Evolutionary conservation across 768 basidiomycete genomes (phyloP).

Genomic region (Pulveroboletus sp.): DNA sequence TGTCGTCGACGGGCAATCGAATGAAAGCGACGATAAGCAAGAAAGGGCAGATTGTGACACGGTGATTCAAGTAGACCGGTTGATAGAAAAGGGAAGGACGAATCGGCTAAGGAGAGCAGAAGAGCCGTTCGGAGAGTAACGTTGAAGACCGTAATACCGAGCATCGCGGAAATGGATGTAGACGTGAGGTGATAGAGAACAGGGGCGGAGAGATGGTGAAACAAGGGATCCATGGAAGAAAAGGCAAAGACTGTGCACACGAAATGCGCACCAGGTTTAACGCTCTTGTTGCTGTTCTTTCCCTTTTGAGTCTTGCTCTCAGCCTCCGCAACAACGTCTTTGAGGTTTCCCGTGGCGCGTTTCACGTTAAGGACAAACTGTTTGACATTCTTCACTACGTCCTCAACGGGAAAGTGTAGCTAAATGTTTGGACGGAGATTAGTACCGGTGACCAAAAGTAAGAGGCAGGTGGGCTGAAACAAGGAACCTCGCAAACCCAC

Average conservation of each 20-base stretch:
- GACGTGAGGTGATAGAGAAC: not conserved
- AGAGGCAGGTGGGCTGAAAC: not conserved
- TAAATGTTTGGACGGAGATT: constrained; percentile 27
- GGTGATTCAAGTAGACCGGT: not conserved
- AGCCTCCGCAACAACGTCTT: constrained; percentile 37
- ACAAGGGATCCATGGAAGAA: not conserved
- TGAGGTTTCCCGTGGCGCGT: constrained; percentile 65
- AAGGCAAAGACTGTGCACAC: not conserved
- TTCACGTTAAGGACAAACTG: constrained; percentile 74
- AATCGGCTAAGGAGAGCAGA: not conserved
- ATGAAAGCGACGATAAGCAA: constrained; percentile 1
- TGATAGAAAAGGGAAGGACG: not conserved
- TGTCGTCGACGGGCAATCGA: constrained; percentile 12
- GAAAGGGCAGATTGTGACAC: constrained; percentile 2
- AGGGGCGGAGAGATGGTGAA: not conserved
- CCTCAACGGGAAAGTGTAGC: constrained; percentile 70
- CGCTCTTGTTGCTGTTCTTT: constrained; percentile 32
- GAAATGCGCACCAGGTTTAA: constrained; percentile 40
- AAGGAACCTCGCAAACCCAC: constrained; percentile 25
- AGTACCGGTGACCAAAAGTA: not conserved
- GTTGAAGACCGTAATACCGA: not conserved
- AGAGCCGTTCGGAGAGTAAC: not conserved
- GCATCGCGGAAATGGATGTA: not conserved
- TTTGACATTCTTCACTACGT: constrained; percentile 74
- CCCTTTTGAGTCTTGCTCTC: constrained; percentile 40